Base-by-base conservation (phyloP, 2,329 filamentous ascomycete species). In the Sporothrix brasiliensis region DNA sequence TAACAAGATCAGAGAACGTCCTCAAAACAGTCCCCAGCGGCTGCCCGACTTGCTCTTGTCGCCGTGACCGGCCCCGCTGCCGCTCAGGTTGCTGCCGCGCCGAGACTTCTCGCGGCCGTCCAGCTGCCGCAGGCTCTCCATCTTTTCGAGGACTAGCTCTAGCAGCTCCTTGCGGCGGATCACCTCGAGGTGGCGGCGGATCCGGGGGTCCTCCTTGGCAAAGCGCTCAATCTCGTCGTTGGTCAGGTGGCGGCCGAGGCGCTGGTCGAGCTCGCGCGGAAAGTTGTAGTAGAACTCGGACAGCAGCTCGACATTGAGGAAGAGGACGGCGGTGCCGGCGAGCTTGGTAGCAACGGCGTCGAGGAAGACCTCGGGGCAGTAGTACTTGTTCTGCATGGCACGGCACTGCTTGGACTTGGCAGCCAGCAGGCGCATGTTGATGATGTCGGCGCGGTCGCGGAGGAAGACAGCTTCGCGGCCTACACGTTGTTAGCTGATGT, bases 251-350 rank as follows among this genome's bases (percentile, higher is more conserved):
- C 93, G 88, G 60, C 94, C 93, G 13, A 99, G 89, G 47, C 94
- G 88, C 72, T 91, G 83, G 79, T 99, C 95, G 14, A 99, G 87
- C 78, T 97, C 93, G 52, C 95, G 88, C 0, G 95, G 95, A 80
- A 99, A 99, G 78, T 95, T 93, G 81, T 97, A 97, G 82, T 97
- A 97, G 79, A 98, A 99, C 77, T 99, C 97, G 1, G 92, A 94
- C 21, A 99, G 87, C 24, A 99, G 86, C 81, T 99, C 96, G 13
- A 98, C 95, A 77, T 99, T 97, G 41, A 99, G 87, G 84, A 99
- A 99, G 0, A 99, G 88, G 10, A 99, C 95, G 2, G 95, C 94
- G 0, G 95, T 99, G 1, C 93, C 91, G 3, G 94, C 96, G 65
- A 99, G 87, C 81, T 98, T 98, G 75, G 94, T 92, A 1, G 95